Conservation (phyloP, 352 stramenopile species). For the Phytophthora pini region DNA sequence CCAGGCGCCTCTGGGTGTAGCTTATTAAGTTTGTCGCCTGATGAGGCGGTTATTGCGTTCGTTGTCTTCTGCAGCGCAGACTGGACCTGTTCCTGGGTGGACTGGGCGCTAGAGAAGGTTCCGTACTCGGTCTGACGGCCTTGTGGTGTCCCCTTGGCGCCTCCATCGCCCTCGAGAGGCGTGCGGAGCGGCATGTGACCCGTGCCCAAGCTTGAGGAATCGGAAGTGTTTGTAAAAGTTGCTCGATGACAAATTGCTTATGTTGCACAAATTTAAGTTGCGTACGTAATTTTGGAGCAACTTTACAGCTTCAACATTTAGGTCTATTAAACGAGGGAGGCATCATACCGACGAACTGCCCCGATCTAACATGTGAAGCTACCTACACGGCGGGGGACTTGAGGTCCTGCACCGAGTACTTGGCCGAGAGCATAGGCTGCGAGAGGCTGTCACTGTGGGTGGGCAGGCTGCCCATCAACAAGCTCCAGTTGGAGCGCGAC, state of each 20-base stretch:
- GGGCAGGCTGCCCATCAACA: constrained; percentile 43
- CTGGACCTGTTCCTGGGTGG: constrained; percentile 1
- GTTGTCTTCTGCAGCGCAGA: constrained; percentile 3
- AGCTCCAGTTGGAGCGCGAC: constrained; percentile 48
- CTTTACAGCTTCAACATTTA: constrained; percentile 1
- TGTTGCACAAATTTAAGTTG: neutral
- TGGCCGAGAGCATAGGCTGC: constrained; percentile 45
- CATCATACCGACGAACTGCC: constrained; percentile 12
- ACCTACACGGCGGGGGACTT: constrained; percentile 37
- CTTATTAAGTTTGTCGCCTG: constrained; percentile 6
- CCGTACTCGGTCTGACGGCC: constrained; percentile 24
- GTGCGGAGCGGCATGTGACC: constrained; percentile 25
- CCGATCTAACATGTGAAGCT: constrained; percentile 19
- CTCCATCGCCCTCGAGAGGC: constrained; percentile 1
- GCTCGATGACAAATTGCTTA: neutral
- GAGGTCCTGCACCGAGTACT: constrained; percentile 31
- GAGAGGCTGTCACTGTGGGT: constrained; percentile 37
- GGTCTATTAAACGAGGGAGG: constrained; percentile 11
- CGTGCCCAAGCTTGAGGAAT: neutral
- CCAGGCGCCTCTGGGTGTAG: constrained; percentile 38
- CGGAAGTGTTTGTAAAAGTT: constrained; percentile 5
- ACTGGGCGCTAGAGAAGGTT: constrained; percentile 13
- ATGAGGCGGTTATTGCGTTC: neutral
- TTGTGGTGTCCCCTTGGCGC: constrained; percentile 9
- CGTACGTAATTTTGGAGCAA: neutral